These are phyloP conservation scores for Fusarium nurragi DNA, from an alignment of 2,329 filamentous ascomycete species.

Conservation along the genomic window DNA sequence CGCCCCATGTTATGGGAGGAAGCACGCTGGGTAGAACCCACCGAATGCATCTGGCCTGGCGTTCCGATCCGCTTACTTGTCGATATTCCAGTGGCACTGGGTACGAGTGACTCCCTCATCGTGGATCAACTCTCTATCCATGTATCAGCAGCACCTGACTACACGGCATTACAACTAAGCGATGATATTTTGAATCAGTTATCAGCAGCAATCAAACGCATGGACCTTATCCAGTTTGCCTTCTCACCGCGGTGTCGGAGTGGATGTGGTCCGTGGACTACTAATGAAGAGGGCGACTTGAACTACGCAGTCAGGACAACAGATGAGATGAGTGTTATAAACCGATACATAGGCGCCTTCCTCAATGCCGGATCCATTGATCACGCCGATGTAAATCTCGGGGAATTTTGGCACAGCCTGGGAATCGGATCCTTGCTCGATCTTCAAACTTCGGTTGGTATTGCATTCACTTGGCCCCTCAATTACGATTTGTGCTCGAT, in stretches of 20 bases:
- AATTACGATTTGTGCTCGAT: accelerated
- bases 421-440: not conserved
- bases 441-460: not conserved
- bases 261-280: not conserved
- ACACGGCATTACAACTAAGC: accelerated
- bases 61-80: not conserved
- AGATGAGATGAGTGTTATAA: not conserved
- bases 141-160: not conserved
- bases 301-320: not conserved
- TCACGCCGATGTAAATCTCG: not conserved
- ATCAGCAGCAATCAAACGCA: not conserved
- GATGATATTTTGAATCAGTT: accelerated
- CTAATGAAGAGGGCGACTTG: not conserved
- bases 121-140: not conserved
- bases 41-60: not conserved
- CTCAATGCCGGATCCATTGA: not conserved
- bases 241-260: not conserved
- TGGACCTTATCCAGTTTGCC: not conserved
- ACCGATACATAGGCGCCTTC: not conserved
- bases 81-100: not conserved
- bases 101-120: accelerated
- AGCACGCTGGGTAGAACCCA: not conserved
- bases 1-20: not conserved
- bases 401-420: not conserved
- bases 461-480: accelerated